phyloP scores from a whole-genome alignment of 1,139 yeast species.

The Yamadazyma pseudoaaseri region DNA sequence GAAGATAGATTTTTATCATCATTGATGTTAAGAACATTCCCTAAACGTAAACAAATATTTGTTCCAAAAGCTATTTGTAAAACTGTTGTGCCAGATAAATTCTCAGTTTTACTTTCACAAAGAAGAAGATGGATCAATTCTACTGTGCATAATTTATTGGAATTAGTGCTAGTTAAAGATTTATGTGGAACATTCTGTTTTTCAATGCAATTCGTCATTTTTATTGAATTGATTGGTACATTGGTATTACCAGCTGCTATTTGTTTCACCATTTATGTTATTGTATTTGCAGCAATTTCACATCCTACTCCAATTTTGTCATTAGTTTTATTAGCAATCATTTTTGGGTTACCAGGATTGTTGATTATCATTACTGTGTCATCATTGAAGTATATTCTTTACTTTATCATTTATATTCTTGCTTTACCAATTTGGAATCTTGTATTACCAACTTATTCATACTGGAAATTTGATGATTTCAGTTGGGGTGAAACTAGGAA shows the following conservation, averaged over 20 bases:
- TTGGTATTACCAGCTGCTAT: constrained; percentile 92
- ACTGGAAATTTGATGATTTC: constrained; percentile 97
- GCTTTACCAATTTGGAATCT: constrained; percentile 97
- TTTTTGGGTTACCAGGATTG: constrained; percentile 88
- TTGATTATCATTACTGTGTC: constrained; percentile 88
- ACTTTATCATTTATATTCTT: constrained; percentile 77
- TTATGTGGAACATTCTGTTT: constrained; percentile 96
- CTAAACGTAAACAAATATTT: constrained; percentile 88
- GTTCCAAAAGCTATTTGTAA: constrained; percentile 96
- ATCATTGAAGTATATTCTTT: constrained; percentile 67
- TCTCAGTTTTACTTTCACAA: constrained; percentile 82
- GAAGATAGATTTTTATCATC: constrained; percentile 91
- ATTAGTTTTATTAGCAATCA: constrained; percentile 71
- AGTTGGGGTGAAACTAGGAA: constrained; percentile 98
- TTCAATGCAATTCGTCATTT: constrained; percentile 94
- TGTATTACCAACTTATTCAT: constrained; percentile 84
- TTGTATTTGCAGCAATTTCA: constrained; percentile 73
- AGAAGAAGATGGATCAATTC: constrained; percentile 99
- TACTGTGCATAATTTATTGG: constrained; percentile 93
- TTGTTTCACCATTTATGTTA: constrained; percentile 79
- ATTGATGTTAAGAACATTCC: constrained; percentile 89
- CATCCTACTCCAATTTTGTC: constrained; percentile 83
- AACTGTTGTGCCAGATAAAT: constrained; percentile 84
- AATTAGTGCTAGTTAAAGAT: constrained; percentile 82
- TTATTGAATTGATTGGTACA: constrained; percentile 86